These are phyloP conservation scores for Ophiosphaerella korrae DNA, from an alignment of 2,329 filamentous ascomycete genomes.

Conservation along the genomic window DNA sequence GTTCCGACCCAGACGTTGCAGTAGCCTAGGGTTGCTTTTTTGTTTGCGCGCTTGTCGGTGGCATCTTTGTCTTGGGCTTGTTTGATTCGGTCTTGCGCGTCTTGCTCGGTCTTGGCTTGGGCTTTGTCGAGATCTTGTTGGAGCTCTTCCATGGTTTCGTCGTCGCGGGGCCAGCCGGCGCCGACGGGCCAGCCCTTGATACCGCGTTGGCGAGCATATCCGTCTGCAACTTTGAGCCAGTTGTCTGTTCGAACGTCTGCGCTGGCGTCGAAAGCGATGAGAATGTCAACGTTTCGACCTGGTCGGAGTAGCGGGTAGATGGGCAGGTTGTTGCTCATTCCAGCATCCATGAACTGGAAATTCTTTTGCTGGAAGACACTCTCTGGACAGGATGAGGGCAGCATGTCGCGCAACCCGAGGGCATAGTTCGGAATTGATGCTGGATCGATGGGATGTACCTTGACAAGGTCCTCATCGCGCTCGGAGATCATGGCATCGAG, in stretches of 20 bases:
- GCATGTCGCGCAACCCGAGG: constrained; percentile 75
- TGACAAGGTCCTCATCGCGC: constrained; percentile 81
- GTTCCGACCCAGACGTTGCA: constrained; percentile 96
- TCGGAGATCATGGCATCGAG: constrained; percentile 84
- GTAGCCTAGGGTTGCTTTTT: constrained; percentile 69
- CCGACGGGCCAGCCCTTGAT: constrained; percentile 95
- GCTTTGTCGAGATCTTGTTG: constrained; percentile 70
- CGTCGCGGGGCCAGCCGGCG: constrained; percentile 82
- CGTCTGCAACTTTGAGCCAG: constrained; percentile 92
- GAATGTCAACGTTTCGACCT: constrained; percentile 83
- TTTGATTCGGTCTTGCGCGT: constrained; percentile 68
- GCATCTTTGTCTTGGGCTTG: constrained; percentile 55
- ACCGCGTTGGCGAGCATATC: constrained; percentile 86
- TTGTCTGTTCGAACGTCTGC: constrained; percentile 94
- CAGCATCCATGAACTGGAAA: constrained; percentile 80
- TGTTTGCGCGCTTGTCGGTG: constrained; percentile 33
- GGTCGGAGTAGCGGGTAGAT: constrained; percentile 92
- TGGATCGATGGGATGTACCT: constrained; percentile 93
- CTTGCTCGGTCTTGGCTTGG: constrained; percentile 62
- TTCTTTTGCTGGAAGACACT: constrained; percentile 74
- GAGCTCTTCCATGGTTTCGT: constrained; percentile 64
- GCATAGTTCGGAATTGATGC: constrained; percentile 89
- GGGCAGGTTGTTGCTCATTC: constrained; percentile 97
- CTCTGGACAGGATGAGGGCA: constrained; percentile 78
- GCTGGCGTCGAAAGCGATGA: constrained; percentile 92